Conservation (phyloP, 495 filamentous ascomycete species). For the Penicillium nucicola region DNA sequence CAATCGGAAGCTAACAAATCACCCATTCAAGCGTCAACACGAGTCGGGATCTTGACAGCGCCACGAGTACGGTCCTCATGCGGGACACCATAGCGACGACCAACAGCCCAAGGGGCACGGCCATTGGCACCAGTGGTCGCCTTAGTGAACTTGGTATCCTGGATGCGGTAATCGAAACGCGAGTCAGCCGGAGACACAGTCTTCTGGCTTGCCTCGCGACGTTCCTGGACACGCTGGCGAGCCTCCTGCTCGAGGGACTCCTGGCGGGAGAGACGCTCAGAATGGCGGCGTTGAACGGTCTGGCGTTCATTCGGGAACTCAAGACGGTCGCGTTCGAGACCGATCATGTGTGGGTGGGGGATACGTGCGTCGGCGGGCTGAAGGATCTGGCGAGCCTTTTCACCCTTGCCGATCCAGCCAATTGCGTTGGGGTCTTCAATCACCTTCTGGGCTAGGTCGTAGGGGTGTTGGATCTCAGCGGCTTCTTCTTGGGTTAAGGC, state of each 20-base stretch:
- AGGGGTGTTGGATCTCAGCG: conserved; percentile 24
- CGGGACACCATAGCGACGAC: conserved; percentile 68
- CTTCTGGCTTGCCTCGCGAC: conserved; percentile 33
- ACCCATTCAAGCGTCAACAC: conserved; percentile 46
- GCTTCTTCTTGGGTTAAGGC: conserved; percentile 26
- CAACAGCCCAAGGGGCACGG: conserved; percentile 52
- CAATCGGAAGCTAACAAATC: not conserved
- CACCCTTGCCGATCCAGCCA: conserved; percentile 43
- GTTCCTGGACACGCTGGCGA: conserved; percentile 35
- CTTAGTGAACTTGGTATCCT: conserved; percentile 54
- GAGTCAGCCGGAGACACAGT: conserved; percentile 49
- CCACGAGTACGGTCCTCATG: conserved; percentile 70
- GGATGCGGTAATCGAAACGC: conserved; percentile 80
- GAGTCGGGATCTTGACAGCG: conserved; percentile 67
- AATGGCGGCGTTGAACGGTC: conserved; percentile 36
- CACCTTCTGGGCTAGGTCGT: conserved; percentile 23
- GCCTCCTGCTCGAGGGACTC: conserved; percentile 36
- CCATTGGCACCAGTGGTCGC: conserved; percentile 61
- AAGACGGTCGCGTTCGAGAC: conserved; percentile 47
- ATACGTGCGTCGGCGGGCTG: conserved; percentile 83
- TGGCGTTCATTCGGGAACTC: conserved; percentile 24
- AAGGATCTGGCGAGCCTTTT: conserved; percentile 49
- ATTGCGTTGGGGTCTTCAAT: conserved; percentile 29
- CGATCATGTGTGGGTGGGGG: conserved; percentile 80
- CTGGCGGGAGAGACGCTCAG: conserved; percentile 42